Percentiles rank a stretch among this genome's conserved stretches.
These are phyloP conservation scores for Albophoma yamanashiensis DNA, from an alignment of 2,329 filamentous ascomycete genomes.

Conservation along the genomic window DNA sequence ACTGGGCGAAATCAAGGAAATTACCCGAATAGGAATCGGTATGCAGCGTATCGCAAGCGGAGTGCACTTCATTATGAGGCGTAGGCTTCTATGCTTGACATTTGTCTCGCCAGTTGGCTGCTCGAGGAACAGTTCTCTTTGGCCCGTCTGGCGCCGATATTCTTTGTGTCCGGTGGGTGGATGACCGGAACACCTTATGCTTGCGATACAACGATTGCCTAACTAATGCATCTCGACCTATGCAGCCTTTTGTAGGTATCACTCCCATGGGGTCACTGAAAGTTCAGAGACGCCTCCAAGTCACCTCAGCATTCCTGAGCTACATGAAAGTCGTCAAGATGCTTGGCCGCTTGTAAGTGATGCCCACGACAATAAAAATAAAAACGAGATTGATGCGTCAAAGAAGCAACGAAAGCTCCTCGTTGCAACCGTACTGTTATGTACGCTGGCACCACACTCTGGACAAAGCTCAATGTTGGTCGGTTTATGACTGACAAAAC, in stretches of 20 bases:
- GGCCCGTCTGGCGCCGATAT: neutral
- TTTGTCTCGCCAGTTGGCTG: neutral
- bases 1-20: neutral
- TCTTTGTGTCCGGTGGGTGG: neutral
- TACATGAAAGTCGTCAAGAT: neutral
- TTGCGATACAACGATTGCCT: neutral
- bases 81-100: neutral
- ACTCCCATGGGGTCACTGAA: neutral
- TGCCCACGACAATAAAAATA: neutral
- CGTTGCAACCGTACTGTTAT: neutral
- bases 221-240: neutral
- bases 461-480: neutral
- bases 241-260: neutral
- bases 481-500: neutral
- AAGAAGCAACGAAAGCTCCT: neutral
- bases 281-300: neutral
- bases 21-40: neutral
- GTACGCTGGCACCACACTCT: neutral
- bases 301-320: neutral
- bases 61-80: neutral
- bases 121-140: neutral
- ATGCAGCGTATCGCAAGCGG: neutral
- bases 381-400: neutral
- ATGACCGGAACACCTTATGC: neutral
- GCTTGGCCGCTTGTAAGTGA: neutral